Evolutionary conservation across 208 protist genomes (phyloP).

Genomic region (Trypanosoma vivax): DNA sequence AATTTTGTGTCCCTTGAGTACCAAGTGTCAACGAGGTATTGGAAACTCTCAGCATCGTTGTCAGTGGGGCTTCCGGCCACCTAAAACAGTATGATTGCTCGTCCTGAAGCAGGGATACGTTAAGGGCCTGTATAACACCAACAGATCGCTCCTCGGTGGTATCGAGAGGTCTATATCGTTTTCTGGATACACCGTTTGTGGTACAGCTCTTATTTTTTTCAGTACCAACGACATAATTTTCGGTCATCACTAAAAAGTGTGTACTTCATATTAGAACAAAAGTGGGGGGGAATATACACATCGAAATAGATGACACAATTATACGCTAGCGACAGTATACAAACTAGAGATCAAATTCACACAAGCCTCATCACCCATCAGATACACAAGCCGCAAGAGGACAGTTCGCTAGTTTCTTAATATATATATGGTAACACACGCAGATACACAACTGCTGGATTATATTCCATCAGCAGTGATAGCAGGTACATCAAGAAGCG

Average conservation of each 20-base stretch:
- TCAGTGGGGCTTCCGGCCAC: slow-evolving; percentile 61
- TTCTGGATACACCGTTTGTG: slow-evolving; percentile 21
- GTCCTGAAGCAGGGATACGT: slow-evolving; percentile 48
- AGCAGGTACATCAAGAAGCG: slow-evolving; percentile 76
- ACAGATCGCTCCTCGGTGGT: slow-evolving; percentile 57
- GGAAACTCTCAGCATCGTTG: slow-evolving; percentile 20
- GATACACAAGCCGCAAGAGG: too few relatives aligned
- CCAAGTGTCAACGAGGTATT: slow-evolving; percentile 9
- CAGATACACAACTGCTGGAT: background rate
- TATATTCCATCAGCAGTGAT: slow-evolving; percentile 88
- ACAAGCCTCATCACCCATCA: too few relatives aligned
- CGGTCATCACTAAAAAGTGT: background rate
- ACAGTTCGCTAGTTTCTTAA: too few relatives aligned
- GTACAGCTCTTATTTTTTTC: slow-evolving; percentile 2
- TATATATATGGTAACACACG: too few relatives aligned
- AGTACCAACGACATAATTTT: background rate
- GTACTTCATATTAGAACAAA: background rate
- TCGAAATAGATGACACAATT: too few relatives aligned
- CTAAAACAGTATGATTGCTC: slow-evolving; percentile 79
- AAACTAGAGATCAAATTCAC: too few relatives aligned
- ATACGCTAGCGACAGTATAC: too few relatives aligned
- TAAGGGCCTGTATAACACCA: slow-evolving; percentile 32
- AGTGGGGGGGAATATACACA: too few relatives aligned
- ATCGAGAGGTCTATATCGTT: slow-evolving; percentile 79
- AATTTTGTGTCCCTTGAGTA: slow-evolving; percentile 17